Evolutionary conservation across 805 yeast species (phyloP).

Genomic region (Nakazawaea sp.): DNA sequence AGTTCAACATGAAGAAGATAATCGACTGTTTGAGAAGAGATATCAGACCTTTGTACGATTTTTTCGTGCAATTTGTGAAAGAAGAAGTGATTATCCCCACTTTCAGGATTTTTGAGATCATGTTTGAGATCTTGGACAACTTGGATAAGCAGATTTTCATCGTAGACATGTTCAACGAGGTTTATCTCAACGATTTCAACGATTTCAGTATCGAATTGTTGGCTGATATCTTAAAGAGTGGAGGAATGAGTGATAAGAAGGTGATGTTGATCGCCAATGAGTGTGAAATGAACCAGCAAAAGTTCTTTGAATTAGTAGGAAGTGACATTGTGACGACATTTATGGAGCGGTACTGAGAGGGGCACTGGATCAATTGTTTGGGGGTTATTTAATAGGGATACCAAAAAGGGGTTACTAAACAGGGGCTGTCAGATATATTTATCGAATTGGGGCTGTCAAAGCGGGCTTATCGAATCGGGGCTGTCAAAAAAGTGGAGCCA

Average conservation of each 20-base stretch:
- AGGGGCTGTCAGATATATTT: too few species aligned
- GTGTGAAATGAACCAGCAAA: constrained; percentile 6
- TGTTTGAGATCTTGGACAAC: constrained; percentile 45
- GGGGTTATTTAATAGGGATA: too few species aligned
- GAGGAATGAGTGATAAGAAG: constrained; percentile 21
- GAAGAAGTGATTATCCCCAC: constrained; percentile 37
- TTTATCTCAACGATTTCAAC: constrained; percentile 58
- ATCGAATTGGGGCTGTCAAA: too few species aligned
- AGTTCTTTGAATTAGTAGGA: constrained; percentile 3
- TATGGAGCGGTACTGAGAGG: constrained; percentile 8
- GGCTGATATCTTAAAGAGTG: constrained; percentile 51
- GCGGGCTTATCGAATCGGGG: too few species aligned
- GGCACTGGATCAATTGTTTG: too few species aligned
- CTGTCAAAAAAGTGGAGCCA: too few species aligned
- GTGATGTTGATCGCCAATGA: constrained; percentile 10
- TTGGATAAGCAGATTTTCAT: constrained; percentile 36
- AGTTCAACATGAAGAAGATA: constrained; percentile 21
- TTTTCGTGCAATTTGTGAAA: constrained; percentile 39
- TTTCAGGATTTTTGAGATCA: constrained; percentile 53
- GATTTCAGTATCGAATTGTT: constrained; percentile 73
- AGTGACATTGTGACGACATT: constrained; percentile 1
- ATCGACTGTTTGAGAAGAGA: constrained; percentile 53
- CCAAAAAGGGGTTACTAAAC: too few species aligned
- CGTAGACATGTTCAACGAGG: constrained; percentile 47
- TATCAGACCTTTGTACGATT: constrained; percentile 45